Evolutionary conservation across 106 monocot genomes (phyloP), one percentile per base, ranked within the genome.

Genomic region (Platanthera zijinensis): DNA sequence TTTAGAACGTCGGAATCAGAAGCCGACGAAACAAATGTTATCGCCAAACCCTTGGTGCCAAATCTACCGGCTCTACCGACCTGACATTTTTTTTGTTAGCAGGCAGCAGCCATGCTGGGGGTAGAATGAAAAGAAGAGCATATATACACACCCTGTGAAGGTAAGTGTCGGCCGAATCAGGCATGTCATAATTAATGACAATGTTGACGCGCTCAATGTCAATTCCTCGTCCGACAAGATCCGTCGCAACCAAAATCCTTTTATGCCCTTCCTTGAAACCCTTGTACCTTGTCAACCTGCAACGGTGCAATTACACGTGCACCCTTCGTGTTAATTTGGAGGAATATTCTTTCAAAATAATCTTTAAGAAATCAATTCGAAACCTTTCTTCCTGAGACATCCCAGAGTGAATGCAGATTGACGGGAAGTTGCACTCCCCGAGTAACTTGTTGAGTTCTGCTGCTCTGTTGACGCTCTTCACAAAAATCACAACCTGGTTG

Each of bases 191-290:
- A 77, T 94, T 99, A 47, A 99, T 92, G 5, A 99, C 99, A 77
- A 99, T 99, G 87, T 99, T 99, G 57, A 99, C 99, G n/a, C 99
- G 94, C 80, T 99, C 99, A 74, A 99, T 99, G 75, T 99, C 99
- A 80, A 94, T 99, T 32, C 99, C 99, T 69, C 99, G 86, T 25
- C 99, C 99, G 70, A 99, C 99, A 57, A 99, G 74, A 85, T 94
- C 94, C 8, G 99, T 99, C 3, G 94, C 94, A 6, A 92, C 99
- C 53, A 99, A 90, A 76, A 99, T 99, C 71, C 99, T 88, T 78
- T 99, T 99, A 74, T 87, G 92, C 3, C 99, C 99, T 87, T 99
- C 99, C 82, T 99, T 99, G 80, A 99, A 99, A 57, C 82, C 88
- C 74, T 99, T 99, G 87, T 99, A 99, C 82, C 88, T 88, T 56